Evolutionary conservation across 2,329 filamentous ascomycete genomes (phyloP), one percentile per base, ranked within the genome.

Genomic region (Clonostachys sp.): DNA sequence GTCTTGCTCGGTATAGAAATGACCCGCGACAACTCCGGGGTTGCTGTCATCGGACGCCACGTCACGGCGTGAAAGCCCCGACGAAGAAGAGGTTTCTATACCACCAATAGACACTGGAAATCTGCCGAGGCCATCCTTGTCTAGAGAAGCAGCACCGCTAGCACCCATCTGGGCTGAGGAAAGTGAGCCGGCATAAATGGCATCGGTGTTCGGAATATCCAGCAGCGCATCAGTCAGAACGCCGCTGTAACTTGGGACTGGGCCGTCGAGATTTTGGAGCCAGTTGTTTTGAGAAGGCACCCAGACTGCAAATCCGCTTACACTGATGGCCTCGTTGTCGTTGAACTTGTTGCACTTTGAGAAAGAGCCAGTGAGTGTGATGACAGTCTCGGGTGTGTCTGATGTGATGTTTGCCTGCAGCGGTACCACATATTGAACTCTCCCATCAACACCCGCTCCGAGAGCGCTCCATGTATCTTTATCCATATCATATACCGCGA

Each of bases 301-400:
- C 94, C 94, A 99, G 36, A 97, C 75, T 13, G 90, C 92, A 58
- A 99, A 90, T 3, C 91, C 91, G 45, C 81, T 67, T 1, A 84
- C 87, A 9, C 77, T 58, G 30, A 84, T 75, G 10, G 82, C 78
- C 7, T 75, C 64, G 54, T 84, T 84, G 53, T 74, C 73, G 35
- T 72, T 81, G 56, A 90, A 92, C 1, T 77, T 79, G 30, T 85
- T 77, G 51, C 96, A 81, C 46, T 83, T 73, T 14, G 80, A 77
- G 64, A 99, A 99, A 50, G 82, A 75, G 6, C 94, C 94, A 44
- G 84, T 92, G 50, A 99, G 73, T 2, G 86, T 83, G 52, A 97
- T 78, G 18, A 87, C 89, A 12, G 80, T 78, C 62, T 96, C 89
- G 1, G 83, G 78, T 16, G 75, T 74, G 36, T 80, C 77, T 17